Base-by-base conservation (phyloP, 306 rosid species). In the Glycine tomentella region DNA sequence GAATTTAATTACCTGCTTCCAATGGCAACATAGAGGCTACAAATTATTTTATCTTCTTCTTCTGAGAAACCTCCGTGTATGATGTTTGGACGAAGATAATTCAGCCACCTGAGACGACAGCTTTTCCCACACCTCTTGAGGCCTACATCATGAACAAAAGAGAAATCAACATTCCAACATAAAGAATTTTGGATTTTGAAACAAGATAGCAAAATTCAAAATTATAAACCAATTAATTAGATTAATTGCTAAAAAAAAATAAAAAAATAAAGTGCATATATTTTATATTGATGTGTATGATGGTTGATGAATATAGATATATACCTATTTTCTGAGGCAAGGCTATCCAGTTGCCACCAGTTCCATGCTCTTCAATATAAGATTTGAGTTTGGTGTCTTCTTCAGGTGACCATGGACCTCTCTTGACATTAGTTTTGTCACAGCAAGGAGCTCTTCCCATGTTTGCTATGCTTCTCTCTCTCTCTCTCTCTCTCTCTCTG, bases 361-460 rank as follows among this genome's bases (percentile, higher is more conserved):
- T 48, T 12, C 77, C 83, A 6, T 70, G 44, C 2, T 79, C 51
- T 3, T 79, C 17, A 7, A 79, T 79, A 8, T 69, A 79, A 69
- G 83, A n/a, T 56, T 58, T 79, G 83, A 79, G 83, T 79, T 33
- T 79, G 40, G 71, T n/a, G 62, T 79, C 83, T 79, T 79, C 83
- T 69, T 69, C 77, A n/a, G 77, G 83, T 1, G 77, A 79, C 83
- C 83, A 79, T 79, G 83, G 83, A 46, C 83, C 83, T 70, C 63
- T 79, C 44, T 79, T 79, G 4, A 79, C 83, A 83, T 86, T 94
- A 75, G 93, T 90, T 81, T 94, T 94, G 92, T 94, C 98, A 75
- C 98, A 94, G 82, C 98, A 94, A 86, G 98, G 98, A 76, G 98
- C 95, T 76, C 97, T 92, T 53, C 95, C 98, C 98, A 94, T 94